These are phyloP conservation scores for Ambispora gerdemannii DNA, from an alignment of 192 early-diverging fungal species.

Conservation along the genomic window DNA sequence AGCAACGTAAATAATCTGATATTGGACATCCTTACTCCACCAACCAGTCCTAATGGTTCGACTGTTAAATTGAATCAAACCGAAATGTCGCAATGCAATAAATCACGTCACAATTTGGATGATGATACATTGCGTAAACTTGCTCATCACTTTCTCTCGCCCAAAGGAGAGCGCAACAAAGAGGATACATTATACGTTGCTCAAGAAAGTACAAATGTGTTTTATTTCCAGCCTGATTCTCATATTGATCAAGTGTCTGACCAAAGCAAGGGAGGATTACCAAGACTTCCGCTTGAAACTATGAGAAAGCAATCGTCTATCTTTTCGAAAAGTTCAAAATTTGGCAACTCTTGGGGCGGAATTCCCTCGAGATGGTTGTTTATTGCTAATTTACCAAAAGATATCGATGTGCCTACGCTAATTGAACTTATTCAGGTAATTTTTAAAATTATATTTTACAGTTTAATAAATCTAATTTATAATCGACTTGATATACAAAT, in stretches of 20 bases:
- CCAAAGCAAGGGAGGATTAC: neutral
- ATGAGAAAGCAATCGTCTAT: neutral
- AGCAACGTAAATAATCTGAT: no score
- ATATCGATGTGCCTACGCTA: neutral
- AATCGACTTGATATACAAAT: neutral
- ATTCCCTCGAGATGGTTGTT: conserved; percentile 1
- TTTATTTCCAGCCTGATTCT: neutral
- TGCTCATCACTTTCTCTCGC: neutral
- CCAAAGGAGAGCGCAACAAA: neutral
- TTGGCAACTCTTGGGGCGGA: neutral
- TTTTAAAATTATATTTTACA: neutral
- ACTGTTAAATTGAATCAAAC: no score
- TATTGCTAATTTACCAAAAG: conserved; percentile 1
- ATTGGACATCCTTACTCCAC: no score
- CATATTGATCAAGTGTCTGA: neutral
- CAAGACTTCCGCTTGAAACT: neutral
- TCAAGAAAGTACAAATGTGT: neutral
- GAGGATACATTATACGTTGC: neutral
- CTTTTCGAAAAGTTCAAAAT: neutral
- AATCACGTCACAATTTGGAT: neutral
- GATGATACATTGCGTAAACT: neutral
- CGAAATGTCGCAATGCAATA: no score
- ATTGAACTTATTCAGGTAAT: neutral
- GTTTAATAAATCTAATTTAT: neutral
- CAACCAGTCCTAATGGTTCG: no score